Percentiles rank a stretch among this genome's conserved stretches.
These are phyloP conservation scores for Medicago ruthenica DNA, from an alignment of 306 rosid species.

Conservation along the genomic window DNA sequence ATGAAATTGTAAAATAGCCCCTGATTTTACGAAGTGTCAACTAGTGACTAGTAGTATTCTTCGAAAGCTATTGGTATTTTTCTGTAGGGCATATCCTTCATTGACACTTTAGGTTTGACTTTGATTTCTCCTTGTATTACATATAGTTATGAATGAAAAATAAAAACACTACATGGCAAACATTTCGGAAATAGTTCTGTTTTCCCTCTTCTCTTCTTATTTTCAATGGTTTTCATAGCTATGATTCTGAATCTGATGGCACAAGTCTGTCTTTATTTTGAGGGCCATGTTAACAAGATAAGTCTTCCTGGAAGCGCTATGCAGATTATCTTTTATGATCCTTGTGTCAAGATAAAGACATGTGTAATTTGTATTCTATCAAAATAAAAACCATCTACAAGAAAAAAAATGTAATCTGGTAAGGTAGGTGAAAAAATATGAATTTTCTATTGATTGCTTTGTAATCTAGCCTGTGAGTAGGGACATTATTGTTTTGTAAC, in stretches of 20 bases:
- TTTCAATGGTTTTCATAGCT: too few relatives aligned
- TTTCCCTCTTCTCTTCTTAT: background rate
- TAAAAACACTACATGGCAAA: too few relatives aligned
- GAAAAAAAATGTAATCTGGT: background rate
- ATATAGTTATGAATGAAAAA: background rate
- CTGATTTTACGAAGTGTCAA: too few relatives aligned
- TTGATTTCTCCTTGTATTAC: background rate
- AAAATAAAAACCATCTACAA: background rate
- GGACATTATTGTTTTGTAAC: slow-evolving; percentile 7
- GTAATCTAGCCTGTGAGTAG: background rate
- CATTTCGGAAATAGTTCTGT: background rate
- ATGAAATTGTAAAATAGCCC: too few relatives aligned
- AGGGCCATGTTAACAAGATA: background rate
- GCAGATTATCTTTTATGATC: background rate
- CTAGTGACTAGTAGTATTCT: too few relatives aligned
- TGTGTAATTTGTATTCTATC: background rate
- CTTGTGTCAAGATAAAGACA: background rate
- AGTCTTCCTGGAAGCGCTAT: background rate
- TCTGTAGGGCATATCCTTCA: too few relatives aligned
- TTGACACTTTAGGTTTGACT: too few relatives aligned
- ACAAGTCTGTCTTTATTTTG: background rate
- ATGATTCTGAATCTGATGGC: background rate
- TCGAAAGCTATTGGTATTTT: too few relatives aligned
- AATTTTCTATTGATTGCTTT: slow-evolving; percentile 35
- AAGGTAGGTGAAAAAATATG: background rate